Evolutionary conservation across 805 yeast species (phyloP).

Genomic region (Metschnikowia anglica): DNA sequence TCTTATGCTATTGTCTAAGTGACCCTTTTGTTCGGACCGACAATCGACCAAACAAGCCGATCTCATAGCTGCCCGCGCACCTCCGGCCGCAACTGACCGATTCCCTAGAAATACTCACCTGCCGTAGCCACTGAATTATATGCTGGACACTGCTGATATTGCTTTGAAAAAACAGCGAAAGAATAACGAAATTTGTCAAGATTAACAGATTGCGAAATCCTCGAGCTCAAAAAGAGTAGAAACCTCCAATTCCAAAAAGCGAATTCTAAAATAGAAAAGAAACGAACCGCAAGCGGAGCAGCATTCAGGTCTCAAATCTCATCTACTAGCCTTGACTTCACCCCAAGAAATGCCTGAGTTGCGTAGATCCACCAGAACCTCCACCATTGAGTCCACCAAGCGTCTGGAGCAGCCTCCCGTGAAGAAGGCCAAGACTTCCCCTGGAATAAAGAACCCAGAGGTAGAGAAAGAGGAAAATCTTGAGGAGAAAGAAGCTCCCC

Average conservation of each 20-base stretch:
- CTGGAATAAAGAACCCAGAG: slow-evolving; percentile 2
- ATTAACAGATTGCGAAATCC: no score
- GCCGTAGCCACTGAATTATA: neutral
- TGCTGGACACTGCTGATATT: slow-evolving; percentile 1
- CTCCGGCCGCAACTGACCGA: slow-evolving; percentile 4
- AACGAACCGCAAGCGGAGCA: no score
- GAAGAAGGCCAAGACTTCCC: slow-evolving; percentile 15
- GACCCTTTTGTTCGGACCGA: neutral
- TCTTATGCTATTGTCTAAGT: no score
- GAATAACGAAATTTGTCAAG: neutral
- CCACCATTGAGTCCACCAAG: slow-evolving; percentile 13
- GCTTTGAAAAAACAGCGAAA: neutral
- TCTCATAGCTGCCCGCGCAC: slow-evolving; percentile 3
- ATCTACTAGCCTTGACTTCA: no score
- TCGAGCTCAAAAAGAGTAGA: no score
- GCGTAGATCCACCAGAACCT: slow-evolving; percentile 20
- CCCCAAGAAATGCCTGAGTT: slow-evolving; percentile 23
- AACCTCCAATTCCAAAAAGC: no score
- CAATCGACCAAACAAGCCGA: neutral
- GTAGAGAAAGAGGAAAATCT: slow-evolving; percentile 1
- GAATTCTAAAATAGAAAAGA: no score
- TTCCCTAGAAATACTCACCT: slow-evolving; percentile 1
- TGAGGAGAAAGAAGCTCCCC: slow-evolving; percentile 5
- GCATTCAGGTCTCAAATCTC: no score
- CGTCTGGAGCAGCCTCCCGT: slow-evolving; percentile 15